Evolutionary conservation across 2,329 filamentous ascomycete genomes (phyloP).

Genomic region (Aspergillus latus): DNA sequence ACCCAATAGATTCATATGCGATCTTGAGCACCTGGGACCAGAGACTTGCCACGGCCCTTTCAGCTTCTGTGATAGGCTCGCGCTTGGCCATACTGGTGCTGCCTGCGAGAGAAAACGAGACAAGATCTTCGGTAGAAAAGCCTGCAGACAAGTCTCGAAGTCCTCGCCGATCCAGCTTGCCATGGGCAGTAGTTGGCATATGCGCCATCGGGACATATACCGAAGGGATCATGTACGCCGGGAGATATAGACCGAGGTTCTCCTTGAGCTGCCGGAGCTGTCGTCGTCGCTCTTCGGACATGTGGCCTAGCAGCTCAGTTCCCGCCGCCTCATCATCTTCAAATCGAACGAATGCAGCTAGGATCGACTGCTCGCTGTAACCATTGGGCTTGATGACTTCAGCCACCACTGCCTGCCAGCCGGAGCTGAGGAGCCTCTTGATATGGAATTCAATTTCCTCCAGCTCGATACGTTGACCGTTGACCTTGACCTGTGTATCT

Average conservation of each 20-base stretch:
- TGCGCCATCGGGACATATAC: not conserved
- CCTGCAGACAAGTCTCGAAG: not conserved
- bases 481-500: no score
- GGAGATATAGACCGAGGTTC: not conserved
- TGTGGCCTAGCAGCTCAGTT: not conserved
- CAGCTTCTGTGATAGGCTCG: not conserved
- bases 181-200: not conserved
- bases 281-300: no score
- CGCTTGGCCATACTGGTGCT: not conserved
- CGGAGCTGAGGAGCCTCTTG: no score
- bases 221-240: constrained; percentile 6
- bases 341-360: not conserved
- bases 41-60: not conserved
- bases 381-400: no score
- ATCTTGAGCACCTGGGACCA: not conserved
- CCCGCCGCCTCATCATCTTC: not conserved
- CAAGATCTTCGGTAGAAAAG: not conserved
- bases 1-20: not conserved
- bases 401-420: no score
- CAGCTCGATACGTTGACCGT: not conserved
- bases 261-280: no score
- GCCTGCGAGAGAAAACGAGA: not conserved
- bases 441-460: not conserved
- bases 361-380: not conserved
- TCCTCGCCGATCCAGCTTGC: constrained; percentile 8